A percentile compares a stretch with the other conserved stretches of the same genome.
Evolutionary conservation across 768 basidiomycete genomes (phyloP).

Genomic region (Coprinopsis marcescibilis): DNA sequence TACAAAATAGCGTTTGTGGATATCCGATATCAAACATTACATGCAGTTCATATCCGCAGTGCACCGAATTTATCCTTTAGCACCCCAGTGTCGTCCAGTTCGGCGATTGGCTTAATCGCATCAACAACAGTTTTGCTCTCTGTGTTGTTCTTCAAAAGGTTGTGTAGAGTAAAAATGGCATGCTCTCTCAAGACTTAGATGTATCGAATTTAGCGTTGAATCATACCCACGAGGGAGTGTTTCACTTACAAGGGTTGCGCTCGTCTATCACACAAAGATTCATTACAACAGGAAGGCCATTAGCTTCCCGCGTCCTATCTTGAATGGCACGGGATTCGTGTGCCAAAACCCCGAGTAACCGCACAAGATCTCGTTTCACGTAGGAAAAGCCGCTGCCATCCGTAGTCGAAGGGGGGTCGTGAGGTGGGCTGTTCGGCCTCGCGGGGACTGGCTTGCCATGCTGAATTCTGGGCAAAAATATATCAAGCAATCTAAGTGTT

Average conservation of each 20-base stretch:
- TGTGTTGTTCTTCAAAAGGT: conserved; percentile 67
- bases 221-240: conserved; percentile 10
- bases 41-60: conserved; percentile 25
- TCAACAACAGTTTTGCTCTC: conserved; percentile 81
- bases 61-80: conserved; percentile 35
- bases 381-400: conserved; percentile 67
- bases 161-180: conserved; percentile 79
- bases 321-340: conserved; percentile 62
- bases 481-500: conserved; percentile 65
- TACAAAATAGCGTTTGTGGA: no score
- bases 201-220: conserved; percentile 8
- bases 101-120: conserved; percentile 56
- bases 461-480: conserved; percentile 81
- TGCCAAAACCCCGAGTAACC: conserved; percentile 74
- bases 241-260: conserved; percentile 80
- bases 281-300: conserved; percentile 78
- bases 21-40: neutral
- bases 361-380: conserved; percentile 86
- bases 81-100: conserved; percentile 54
- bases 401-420: conserved; percentile 20
- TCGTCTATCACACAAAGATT: conserved; percentile 89
- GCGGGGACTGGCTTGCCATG: conserved; percentile 57
- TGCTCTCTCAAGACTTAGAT: conserved; percentile 82
- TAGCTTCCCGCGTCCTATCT: conserved; percentile 63
- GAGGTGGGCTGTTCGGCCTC: conserved; percentile 20